Evolutionary conservation across 2,329 filamentous ascomycete genomes (phyloP), one percentile per base, ranked within the genome.

Genomic region (Mariannaea sp.): DNA sequence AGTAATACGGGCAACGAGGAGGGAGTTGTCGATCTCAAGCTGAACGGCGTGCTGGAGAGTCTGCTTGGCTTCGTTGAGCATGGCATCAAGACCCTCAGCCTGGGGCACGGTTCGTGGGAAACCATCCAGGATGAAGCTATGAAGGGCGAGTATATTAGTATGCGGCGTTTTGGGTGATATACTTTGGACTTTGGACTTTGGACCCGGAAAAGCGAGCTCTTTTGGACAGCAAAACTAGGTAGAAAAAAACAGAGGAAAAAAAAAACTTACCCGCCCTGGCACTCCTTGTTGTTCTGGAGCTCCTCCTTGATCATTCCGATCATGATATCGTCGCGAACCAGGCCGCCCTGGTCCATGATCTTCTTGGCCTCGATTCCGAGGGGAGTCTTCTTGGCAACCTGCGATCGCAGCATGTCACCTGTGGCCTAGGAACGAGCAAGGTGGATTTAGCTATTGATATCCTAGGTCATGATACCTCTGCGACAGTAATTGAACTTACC

Each of bases 301-400:
- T 99, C 93, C 73, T 88, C 89, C 85, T 94, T 93, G 81, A 99
- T 99, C 94, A 99, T 99, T 77, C 93, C 92, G 75, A 99, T 90
- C 84, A 99, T 93, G 72, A 99, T 99, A 73, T 97, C 93, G 76
- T 99, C 94, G 75, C 92, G 96, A 73, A 99, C 94, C 55, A 99
- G 86, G 65, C 93, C 93, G 68, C 94, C 94, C 73, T 93, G 89
- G 72, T 99, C 94, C 94, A 99, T 99, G 76, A 99, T 99, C 86
- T 97, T 97, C 87, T 99, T 99, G 64, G 94, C 94, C 80, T 97
- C 92, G 71, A 89, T 85, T 66, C 94, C 94, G 62, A 99, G 86
- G 55, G 89, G 77, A 53, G 94, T 99, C 86, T 97, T 97, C 80
- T 96, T 95, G 62, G 93, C 89, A 71, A 99, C 94, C 77, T 99